Evolutionary conservation across 2,329 filamentous ascomycete genomes (phyloP).

Genomic region (Talaromyces amestolkiae): DNA sequence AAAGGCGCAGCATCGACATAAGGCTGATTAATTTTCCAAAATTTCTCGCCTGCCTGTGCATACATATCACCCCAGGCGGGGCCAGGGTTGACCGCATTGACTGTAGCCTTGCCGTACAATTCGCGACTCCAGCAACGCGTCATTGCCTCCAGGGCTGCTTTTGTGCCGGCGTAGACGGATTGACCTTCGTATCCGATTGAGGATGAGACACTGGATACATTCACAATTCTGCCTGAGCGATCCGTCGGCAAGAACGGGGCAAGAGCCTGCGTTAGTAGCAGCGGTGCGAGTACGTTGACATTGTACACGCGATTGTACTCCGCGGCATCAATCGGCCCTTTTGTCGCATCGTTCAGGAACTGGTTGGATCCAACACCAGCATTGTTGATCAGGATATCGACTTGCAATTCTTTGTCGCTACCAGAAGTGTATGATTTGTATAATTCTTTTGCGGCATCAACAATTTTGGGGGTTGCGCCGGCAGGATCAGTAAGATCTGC

Average conservation of each 20-base stretch:
- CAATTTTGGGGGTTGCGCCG: constrained; percentile 56
- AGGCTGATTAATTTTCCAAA: constrained; percentile 58
- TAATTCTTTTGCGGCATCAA: constrained; percentile 55
- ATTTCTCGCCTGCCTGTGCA: constrained; percentile 52
- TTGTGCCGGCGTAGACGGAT: constrained; percentile 63
- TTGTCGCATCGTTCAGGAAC: constrained; percentile 62
- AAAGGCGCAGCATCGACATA: constrained; percentile 65
- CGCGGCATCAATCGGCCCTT: constrained; percentile 57
- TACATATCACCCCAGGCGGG: constrained; percentile 67
- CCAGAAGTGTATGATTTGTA: constrained; percentile 34
- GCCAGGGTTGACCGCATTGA: constrained; percentile 65
- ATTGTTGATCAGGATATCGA: constrained; percentile 87
- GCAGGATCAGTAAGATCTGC: constrained; percentile 66
- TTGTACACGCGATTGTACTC: constrained; percentile 72
- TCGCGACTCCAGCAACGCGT: constrained; percentile 66
- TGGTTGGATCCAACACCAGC: constrained; percentile 60
- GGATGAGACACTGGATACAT: constrained; percentile 59
- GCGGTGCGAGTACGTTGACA: constrained; percentile 77
- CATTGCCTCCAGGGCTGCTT: constrained; percentile 67
- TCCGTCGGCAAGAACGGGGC: constrained; percentile 67
- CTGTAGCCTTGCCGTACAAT: constrained; percentile 59
- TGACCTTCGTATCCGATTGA: constrained; percentile 58
- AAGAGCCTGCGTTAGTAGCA: constrained; percentile 73
- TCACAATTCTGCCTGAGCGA: constrained; percentile 64
- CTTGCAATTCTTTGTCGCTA: constrained; percentile 53